Percentiles rank a stretch among this genome's conserved stretches.
Evolutionary conservation across 345 rosid species (phyloP).

Genomic region (Melaleuca quinquenervia): DNA sequence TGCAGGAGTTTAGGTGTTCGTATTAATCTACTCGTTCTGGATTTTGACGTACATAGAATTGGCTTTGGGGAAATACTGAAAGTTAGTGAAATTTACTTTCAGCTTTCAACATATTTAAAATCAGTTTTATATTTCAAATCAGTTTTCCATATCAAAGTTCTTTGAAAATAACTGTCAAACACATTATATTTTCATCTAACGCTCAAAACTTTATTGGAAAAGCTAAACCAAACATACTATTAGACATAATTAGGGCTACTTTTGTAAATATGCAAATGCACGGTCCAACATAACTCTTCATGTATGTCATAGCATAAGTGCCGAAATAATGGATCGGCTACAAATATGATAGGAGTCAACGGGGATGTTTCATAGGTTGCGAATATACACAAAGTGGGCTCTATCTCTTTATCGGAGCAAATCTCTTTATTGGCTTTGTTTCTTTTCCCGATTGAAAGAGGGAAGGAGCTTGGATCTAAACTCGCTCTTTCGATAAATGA

Average conservation of each 20-base stretch:
- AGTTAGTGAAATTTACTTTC: too few species aligned
- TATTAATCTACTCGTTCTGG: too few species aligned
- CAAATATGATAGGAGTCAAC: background rate
- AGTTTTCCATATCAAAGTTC: too few species aligned
- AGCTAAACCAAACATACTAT: too few species aligned
- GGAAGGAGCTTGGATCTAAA: background rate
- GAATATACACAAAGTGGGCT: background rate
- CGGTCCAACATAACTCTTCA: background rate
- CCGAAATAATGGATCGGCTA: fast-evolving
- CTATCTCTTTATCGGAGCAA: background rate
- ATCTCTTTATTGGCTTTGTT: background rate
- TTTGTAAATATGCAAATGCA: background rate
- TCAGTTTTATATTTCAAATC: too few species aligned
- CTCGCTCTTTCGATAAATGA: background rate
- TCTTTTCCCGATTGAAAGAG: background rate
- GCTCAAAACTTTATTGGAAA: too few species aligned
- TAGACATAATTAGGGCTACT: background rate
- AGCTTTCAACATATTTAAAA: too few species aligned
- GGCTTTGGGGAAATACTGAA: too few species aligned
- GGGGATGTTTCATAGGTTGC: background rate
- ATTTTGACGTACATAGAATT: too few species aligned
- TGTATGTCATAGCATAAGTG: background rate
- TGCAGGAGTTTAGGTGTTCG: too few species aligned
- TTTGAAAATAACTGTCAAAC: too few species aligned
- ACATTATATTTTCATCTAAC: too few species aligned